Evolutionary conservation across 108 stramenopile genomes (phyloP).

Genomic region (Pseudonitzschia pungens): DNA sequence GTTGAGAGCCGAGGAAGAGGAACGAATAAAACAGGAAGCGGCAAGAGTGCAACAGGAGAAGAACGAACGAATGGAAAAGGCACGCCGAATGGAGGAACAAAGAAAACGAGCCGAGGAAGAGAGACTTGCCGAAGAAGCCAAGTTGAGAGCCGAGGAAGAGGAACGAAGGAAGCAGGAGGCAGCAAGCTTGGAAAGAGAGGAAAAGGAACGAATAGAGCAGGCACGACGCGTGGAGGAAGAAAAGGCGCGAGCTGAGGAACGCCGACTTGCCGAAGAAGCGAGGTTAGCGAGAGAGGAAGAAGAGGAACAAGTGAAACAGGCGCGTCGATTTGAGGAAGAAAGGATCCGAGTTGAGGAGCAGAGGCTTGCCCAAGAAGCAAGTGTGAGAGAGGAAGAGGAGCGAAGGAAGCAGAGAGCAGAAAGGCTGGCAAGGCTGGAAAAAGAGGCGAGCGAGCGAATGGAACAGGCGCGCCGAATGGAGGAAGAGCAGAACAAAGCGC

Average conservation of each 20-base stretch:
- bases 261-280: constrained; percentile 13
- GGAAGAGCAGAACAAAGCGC: constrained; percentile 3
- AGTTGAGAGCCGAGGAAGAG: constrained; percentile 13
- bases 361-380: constrained; percentile 8
- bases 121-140: not conserved
- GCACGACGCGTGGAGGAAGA: constrained; percentile 16
- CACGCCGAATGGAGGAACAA: constrained; percentile 3
- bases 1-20: too few species aligned
- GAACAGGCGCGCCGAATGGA: constrained; percentile 16
- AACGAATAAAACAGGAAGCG: too few species aligned
- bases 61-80: not conserved
- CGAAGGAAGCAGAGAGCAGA: not conserved
- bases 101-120: constrained; percentile 10
- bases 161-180: not conserved
- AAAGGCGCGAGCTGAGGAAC: not conserved
- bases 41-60: not conserved
- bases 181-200: not conserved
- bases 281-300: constrained; percentile 33
- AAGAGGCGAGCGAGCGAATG: not conserved
- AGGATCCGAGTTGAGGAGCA: not conserved
- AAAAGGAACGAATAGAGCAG: constrained; percentile 12
- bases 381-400: constrained; percentile 28
- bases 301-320: constrained; percentile 14
- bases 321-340: constrained; percentile 11
- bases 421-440: not conserved